These are phyloP conservation scores for Penicillium nordicum DNA, from an alignment of 2,329 filamentous ascomycete genomes.

Conservation along the genomic window DNA sequence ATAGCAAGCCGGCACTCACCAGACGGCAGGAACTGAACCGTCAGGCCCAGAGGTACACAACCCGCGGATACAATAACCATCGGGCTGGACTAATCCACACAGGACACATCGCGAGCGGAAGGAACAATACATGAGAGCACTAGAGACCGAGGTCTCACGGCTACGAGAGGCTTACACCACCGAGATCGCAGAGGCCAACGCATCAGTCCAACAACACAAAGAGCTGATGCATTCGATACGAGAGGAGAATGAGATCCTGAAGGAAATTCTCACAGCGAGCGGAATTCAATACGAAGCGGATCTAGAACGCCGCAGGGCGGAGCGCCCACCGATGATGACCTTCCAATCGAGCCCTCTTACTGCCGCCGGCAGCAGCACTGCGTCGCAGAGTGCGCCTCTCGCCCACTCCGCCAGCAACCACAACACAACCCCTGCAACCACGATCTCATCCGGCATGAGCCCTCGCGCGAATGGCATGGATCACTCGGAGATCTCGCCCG, in stretches of 20 bases:
- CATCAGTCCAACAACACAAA: constrained; percentile 60
- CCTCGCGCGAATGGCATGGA: constrained; percentile 28
- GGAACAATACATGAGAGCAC: constrained; percentile 88
- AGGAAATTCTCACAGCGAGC: constrained; percentile 56
- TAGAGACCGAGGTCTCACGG: constrained; percentile 86
- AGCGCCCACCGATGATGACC: constrained; percentile 20
- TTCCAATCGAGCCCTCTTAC: constrained; percentile 43
- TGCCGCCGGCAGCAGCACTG: constrained; percentile 39
- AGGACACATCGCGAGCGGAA: constrained; percentile 97
- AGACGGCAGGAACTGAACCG: constrained; percentile 90
- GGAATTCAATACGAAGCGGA: constrained; percentile 57
- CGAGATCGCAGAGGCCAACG: constrained; percentile 56
- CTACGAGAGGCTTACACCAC: constrained; percentile 74
- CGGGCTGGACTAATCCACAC: constrained; percentile 19
- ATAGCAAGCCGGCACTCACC: constrained; percentile 90
- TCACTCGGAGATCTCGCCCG: constrained; percentile 28
- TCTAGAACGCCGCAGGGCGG: constrained; percentile 38
- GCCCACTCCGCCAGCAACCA: constrained; percentile 23
- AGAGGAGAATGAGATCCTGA: constrained; percentile 77
- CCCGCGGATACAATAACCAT: constrained; percentile 5
- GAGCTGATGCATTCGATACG: constrained; percentile 68
- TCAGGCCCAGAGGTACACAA: constrained; percentile 82
- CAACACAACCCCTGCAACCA: constrained; percentile 35
- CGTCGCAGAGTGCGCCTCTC: constrained; percentile 30
- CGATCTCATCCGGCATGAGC: constrained; percentile 32